These are phyloP conservation scores for Trichophyton rubrum DNA, from an alignment of 2,329 filamentous ascomycete species.

Conservation along the genomic window DNA sequence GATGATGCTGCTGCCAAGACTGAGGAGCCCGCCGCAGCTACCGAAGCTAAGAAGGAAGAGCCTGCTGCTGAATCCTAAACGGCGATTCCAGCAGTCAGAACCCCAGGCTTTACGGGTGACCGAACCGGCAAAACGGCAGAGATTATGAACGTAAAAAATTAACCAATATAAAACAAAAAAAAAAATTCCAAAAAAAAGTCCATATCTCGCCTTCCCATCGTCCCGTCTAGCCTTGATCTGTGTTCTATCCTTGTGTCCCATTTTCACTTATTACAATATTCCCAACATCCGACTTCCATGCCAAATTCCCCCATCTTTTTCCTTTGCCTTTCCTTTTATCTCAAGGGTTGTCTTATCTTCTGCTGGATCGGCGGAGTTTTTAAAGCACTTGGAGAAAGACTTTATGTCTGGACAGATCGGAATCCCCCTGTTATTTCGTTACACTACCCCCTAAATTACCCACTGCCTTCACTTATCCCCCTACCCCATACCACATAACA, in stretches of 20 bases:
- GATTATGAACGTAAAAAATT: background rate
- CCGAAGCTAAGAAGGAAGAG: conserved; percentile 5
- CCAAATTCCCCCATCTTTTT: background rate
- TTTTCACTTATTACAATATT: background rate
- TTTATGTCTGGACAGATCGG: conserved; percentile 7
- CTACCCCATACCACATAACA: background rate
- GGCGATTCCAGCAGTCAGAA: background rate
- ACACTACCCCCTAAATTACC: background rate
- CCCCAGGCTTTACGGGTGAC: background rate
- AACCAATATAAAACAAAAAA: background rate
- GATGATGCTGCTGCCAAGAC: background rate
- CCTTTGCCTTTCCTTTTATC: conserved; percentile 8
- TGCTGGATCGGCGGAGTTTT: conserved; percentile 11
- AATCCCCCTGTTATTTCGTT: background rate
- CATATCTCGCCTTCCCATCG: background rate
- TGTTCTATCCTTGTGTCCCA: background rate
- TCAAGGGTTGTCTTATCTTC: conserved; percentile 12
- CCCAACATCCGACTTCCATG: background rate
- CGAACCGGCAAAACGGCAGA: background rate
- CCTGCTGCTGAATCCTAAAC: conserved; percentile 26
- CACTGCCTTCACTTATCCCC: background rate
- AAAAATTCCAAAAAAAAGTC: background rate
- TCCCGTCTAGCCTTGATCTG: background rate
- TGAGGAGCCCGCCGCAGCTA: conserved; percentile 10
- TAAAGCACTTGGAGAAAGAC: conserved; percentile 8